phyloP scores from a whole-genome alignment of 352 stramenopile genomes.

The Globisporangium paroecandrum region DNA sequence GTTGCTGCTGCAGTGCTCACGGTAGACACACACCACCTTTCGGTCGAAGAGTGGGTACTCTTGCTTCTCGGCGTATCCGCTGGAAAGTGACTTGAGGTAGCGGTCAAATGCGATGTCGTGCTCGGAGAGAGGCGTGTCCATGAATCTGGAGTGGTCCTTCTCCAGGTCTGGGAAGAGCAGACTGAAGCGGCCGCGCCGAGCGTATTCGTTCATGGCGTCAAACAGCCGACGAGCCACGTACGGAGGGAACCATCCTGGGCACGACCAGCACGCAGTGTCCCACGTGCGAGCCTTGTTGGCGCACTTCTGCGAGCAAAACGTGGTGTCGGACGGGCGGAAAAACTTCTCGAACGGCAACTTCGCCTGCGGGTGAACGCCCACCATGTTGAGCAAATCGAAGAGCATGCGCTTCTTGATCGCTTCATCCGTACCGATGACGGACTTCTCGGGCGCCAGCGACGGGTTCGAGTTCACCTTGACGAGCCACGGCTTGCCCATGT shows the following conservation, averaged over 20 bases:
- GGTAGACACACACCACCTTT: conserved; percentile 62
- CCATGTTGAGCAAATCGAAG: conserved; percentile 64
- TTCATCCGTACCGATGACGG: conserved; percentile 61
- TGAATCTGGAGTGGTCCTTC: conserved; percentile 50
- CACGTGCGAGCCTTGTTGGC: conserved; percentile 51
- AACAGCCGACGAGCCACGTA: conserved; percentile 59
- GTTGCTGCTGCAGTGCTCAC: conserved; percentile 76
- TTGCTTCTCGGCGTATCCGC: conserved; percentile 39
- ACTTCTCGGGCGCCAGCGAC: conserved; percentile 45
- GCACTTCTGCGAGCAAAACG: conserved; percentile 66
- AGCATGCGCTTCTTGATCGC: conserved; percentile 61
- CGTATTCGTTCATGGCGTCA: conserved; percentile 51
- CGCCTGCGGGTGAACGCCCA: conserved; percentile 64
- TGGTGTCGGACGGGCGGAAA: conserved; percentile 36
- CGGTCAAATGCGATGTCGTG: conserved; percentile 67
- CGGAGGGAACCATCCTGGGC: conserved; percentile 65
- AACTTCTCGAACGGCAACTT: conserved; percentile 58
- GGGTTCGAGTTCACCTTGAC: conserved; percentile 83
- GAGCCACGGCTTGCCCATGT: conserved; percentile 92
- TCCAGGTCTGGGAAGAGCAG: conserved; percentile 66
- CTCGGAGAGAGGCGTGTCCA: conserved; percentile 53
- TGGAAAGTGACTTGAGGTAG: conserved; percentile 70
- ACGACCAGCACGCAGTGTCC: conserved; percentile 76
- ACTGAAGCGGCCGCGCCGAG: conserved; percentile 64
- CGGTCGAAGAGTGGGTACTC: conserved; percentile 37